Evolutionary conservation across 495 filamentous ascomycete species (phyloP).

Genomic region (Xylaria bambusicola): DNA sequence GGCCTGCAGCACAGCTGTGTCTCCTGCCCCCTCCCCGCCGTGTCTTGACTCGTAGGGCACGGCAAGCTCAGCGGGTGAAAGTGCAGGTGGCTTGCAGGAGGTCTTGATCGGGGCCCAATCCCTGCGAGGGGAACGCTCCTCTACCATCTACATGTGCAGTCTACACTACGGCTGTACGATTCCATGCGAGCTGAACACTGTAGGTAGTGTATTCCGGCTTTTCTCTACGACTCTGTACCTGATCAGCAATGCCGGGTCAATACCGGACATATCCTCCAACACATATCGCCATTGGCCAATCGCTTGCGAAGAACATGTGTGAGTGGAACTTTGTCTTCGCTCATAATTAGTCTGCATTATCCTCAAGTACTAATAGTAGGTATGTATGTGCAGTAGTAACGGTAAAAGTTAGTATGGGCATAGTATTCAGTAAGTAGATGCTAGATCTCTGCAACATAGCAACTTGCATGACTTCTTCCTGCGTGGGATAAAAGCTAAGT

Average conservation of each 20-base stretch:
- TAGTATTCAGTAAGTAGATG: background rate
- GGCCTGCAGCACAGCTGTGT: background rate
- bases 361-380: no score
- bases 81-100: constrained; percentile 18
- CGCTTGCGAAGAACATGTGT: background rate
- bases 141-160: background rate
- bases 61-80: constrained; percentile 11
- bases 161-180: background rate
- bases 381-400: no score
- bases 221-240: constrained; percentile 1
- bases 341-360: constrained; percentile 3
- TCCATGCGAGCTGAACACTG: background rate
- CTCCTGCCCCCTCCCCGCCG: background rate
- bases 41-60: constrained; percentile 8
- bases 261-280: background rate
- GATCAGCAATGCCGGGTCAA: constrained; percentile 12
- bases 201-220: background rate
- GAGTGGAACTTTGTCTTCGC: background rate
- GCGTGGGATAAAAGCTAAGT: no score
- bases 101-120: constrained; percentile 12
- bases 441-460: background rate
- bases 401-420: background rate
- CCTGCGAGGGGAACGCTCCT: constrained; percentile 8
- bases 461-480: background rate
- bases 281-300: background rate